Evolutionary conservation across 441 rosid species (phyloP).

Genomic region (Pelargonium cotyledonis): DNA sequence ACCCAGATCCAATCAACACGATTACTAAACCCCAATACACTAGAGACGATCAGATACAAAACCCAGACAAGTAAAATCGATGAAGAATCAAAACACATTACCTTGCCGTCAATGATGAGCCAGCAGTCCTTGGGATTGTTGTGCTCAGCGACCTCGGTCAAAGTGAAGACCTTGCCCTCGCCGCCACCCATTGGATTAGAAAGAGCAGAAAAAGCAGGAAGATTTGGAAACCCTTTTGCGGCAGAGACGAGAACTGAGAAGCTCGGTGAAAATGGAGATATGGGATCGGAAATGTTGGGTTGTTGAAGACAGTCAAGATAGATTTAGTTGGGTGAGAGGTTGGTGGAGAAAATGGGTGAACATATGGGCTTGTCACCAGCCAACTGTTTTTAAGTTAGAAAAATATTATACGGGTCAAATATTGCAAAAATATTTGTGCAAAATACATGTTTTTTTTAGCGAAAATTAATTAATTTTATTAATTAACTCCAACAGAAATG

Average conservation of each 20-base stretch:
- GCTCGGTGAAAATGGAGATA: not conserved
- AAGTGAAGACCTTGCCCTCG: slow-evolving; percentile 47
- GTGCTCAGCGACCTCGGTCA: slow-evolving; percentile 70
- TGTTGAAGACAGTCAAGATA: not conserved
- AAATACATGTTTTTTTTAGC: no score
- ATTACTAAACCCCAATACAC: no score
- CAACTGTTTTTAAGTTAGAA: not conserved
- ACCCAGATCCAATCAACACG: no score
- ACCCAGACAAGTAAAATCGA: not conserved
- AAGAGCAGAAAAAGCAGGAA: not conserved
- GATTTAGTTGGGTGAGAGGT: not conserved
- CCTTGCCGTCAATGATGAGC: slow-evolving; percentile 86
- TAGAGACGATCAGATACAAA: not conserved
- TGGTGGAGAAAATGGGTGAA: not conserved
- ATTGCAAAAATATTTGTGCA: no score
- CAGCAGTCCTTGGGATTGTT: slow-evolving; percentile 58
- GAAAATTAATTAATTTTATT: no score
- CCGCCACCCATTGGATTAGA: slow-evolving; percentile 13
- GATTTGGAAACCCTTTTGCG: not conserved
- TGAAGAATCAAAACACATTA: slow-evolving; percentile 17
- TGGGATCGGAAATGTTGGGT: no score
- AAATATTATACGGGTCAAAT: no score
- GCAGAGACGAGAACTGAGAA: not conserved
- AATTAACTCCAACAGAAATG: no score
- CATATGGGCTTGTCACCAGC: not conserved